phyloP scores from a whole-genome alignment of 2,329 filamentous ascomycete species.

The Paraphoma sp. region DNA sequence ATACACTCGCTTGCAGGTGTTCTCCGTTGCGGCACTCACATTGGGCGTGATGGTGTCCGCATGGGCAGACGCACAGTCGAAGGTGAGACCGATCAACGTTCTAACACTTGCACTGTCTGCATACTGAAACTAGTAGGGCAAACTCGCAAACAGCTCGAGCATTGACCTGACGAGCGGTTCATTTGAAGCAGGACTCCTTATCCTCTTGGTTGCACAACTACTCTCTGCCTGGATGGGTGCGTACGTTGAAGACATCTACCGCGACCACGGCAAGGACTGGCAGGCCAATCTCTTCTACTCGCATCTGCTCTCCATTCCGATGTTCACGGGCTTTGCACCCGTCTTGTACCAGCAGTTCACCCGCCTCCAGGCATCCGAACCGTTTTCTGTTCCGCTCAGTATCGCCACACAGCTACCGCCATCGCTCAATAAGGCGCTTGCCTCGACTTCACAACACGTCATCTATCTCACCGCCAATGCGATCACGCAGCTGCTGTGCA shows the following conservation, averaged over 20 bases:
- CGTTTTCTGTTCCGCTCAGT: slow-evolving; percentile 54
- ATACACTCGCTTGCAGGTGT: slow-evolving; percentile 80
- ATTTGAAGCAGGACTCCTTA: slow-evolving; percentile 74
- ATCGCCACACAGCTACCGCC: slow-evolving; percentile 39
- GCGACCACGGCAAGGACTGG: slow-evolving; percentile 86
- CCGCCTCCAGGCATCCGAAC: slow-evolving; percentile 68
- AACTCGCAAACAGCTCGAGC: slow-evolving; percentile 51
- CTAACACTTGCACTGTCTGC: slow-evolving; percentile 1
- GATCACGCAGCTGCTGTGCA: slow-evolving; percentile 91
- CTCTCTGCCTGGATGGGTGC: slow-evolving; percentile 94
- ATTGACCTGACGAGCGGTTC: slow-evolving; percentile 50
- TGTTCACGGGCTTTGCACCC: slow-evolving; percentile 76
- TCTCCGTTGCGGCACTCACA: slow-evolving; percentile 83
- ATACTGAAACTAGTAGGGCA: slow-evolving; percentile 46
- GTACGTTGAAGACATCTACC: slow-evolving; percentile 91
- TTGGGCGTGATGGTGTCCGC: slow-evolving; percentile 86
- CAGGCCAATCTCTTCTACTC: slow-evolving; percentile 97
- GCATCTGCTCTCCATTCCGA: slow-evolving; percentile 73
- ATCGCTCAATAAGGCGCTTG: slow-evolving; percentile 35
- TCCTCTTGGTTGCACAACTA: slow-evolving; percentile 87
- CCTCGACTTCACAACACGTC: slow-evolving; percentile 68
- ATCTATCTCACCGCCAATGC: slow-evolving; percentile 78
- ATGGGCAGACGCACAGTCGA: slow-evolving; percentile 85
- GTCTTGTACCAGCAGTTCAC: slow-evolving; percentile 70
- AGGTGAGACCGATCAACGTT: slow-evolving; percentile 61